Evolutionary conservation across 768 basidiomycete genomes (phyloP).

Genomic region (Suillus subalutaceus): DNA sequence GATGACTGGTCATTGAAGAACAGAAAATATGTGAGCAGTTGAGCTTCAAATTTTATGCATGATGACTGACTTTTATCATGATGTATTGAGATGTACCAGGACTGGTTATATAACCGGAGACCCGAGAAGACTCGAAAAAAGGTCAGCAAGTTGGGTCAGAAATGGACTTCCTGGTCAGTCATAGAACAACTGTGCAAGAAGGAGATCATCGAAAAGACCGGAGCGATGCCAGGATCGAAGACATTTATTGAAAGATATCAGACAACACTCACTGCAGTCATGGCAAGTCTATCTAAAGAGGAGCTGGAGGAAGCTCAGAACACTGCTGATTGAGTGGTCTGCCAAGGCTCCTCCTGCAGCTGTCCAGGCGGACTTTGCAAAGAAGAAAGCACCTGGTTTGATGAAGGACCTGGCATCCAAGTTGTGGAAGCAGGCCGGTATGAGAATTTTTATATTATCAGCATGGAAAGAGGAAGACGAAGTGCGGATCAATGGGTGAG

Average conservation of each 20-base stretch:
- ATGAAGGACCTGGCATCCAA: neutral
- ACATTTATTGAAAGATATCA: neutral
- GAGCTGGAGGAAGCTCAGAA: slow-evolving; percentile 4
- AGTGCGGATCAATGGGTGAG: neutral
- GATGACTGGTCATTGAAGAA: neutral
- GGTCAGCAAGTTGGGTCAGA: neutral
- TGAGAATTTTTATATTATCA: neutral
- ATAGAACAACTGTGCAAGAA: neutral
- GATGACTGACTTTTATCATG: neutral
- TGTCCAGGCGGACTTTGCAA: neutral
- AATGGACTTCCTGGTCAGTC: neutral
- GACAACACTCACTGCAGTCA: neutral
- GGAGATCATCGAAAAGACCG: neutral
- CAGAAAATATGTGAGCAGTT: neutral
- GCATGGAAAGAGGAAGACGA: neutral
- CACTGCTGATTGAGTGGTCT: neutral
- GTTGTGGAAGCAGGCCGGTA: slow-evolving; percentile 10
- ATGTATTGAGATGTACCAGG: neutral
- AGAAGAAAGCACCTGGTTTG: slow-evolving; percentile 2
- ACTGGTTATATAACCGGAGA: slow-evolving; percentile 4
- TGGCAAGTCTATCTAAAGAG: slow-evolving; percentile 4
- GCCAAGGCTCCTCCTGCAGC: slow-evolving; percentile 1
- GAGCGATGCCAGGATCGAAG: neutral
- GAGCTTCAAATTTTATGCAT: neutral
- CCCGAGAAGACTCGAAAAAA: neutral